phyloP scores from a whole-genome alignment of 768 basidiomycete species.

The Collybia sp. region DNA sequence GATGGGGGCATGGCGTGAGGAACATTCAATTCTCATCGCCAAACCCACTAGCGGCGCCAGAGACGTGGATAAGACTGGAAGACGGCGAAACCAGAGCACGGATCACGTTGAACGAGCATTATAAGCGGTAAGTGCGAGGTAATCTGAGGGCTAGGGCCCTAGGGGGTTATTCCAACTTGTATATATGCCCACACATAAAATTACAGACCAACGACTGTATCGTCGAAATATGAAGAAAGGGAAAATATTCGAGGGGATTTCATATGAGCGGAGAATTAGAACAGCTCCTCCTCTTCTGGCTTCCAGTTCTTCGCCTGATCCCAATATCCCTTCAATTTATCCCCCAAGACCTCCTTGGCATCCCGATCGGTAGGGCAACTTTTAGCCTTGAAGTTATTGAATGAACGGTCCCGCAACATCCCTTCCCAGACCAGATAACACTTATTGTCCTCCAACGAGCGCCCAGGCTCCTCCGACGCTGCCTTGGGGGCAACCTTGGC shows the following conservation, averaged over 20 bases:
- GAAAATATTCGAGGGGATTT: background rate
- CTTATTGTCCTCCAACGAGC: conserved; percentile 78
- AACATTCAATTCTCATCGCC: conserved; percentile 55
- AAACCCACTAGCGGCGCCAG: conserved; percentile 37
- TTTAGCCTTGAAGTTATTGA: conserved; percentile 75
- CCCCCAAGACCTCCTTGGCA: conserved; percentile 84
- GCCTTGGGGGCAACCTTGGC: conserved; percentile 26
- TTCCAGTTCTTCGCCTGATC: conserved; percentile 92
- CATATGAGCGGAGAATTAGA: conserved; percentile 25
- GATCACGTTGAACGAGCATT: conserved; percentile 43
- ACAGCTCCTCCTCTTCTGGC: conserved; percentile 73
- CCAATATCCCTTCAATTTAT: conserved; percentile 88
- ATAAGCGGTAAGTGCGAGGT: conserved; percentile 20
- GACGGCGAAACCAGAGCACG: conserved; percentile 52
- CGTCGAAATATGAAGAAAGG: background rate
- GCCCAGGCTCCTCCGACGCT: conserved; percentile 20
- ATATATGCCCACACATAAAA: too few relatives aligned
- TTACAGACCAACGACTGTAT: too few relatives aligned
- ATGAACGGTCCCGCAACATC: conserved; percentile 74
- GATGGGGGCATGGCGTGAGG: conserved; percentile 65
- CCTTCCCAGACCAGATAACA: conserved; percentile 96
- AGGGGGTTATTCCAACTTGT: too few relatives aligned
- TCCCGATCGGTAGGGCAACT: conserved; percentile 79
- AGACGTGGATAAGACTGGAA: conserved; percentile 66
- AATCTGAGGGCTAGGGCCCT: too few relatives aligned